These are phyloP conservation scores for Chenopodium album DNA, from an alignment of 148 eudicot species.

Conservation along the genomic window DNA sequence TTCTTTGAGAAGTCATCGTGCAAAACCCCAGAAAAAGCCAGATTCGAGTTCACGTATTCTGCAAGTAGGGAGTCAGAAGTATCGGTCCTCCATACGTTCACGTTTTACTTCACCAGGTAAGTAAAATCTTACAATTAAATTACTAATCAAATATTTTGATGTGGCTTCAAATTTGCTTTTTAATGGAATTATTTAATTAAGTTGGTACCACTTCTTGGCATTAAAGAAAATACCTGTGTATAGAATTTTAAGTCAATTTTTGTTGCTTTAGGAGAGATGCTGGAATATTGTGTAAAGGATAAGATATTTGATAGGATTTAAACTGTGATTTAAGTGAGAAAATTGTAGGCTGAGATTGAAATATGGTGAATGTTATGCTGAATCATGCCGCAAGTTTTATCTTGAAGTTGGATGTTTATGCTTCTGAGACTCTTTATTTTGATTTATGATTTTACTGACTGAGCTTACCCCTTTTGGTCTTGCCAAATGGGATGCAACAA, in stretches of 20 bases:
- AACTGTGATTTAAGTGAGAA: neutral
- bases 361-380: neutral
- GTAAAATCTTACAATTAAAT: neutral
- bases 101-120: slow-evolving; percentile 61
- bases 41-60: slow-evolving; percentile 43
- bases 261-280: neutral
- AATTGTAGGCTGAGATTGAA: neutral
- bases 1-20: slow-evolving; percentile 46
- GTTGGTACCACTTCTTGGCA: neutral
- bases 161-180: neutral
- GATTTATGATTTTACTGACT: neutral
- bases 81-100: slow-evolving; percentile 54
- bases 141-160: neutral
- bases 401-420: neutral
- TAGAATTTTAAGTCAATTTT: neutral
- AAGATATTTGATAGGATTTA: neutral
- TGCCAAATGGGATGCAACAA: neutral
- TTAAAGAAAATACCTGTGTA: neutral
- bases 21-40: slow-evolving; percentile 61
- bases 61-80: slow-evolving; percentile 48
- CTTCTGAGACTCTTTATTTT: neutral
- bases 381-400: neutral
- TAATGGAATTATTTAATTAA: neutral
- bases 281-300: neutral
- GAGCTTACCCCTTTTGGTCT: neutral